Conservation (phyloP, 2,329 filamentous ascomycete species). For the Colletotrichum tanaceti region DNA sequence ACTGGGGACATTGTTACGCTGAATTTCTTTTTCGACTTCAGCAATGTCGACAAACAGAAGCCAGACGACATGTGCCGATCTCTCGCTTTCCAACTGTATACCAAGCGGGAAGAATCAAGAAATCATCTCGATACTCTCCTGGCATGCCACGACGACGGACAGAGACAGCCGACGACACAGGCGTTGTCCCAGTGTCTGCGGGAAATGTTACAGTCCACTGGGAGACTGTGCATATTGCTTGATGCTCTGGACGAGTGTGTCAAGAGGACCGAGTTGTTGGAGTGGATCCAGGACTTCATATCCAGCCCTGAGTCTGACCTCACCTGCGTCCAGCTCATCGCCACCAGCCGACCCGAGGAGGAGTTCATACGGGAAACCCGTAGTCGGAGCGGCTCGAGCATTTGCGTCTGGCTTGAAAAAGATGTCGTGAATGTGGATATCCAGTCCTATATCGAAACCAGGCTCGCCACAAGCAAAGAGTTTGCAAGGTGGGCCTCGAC, state of each 20-base stretch:
- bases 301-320: slow-evolving; percentile 26
- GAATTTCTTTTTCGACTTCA: slow-evolving; percentile 44
- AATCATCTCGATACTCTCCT: not conserved
- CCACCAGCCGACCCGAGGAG: slow-evolving; percentile 19
- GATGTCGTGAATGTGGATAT: slow-evolving; percentile 7
- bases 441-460: slow-evolving; percentile 5
- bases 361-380: slow-evolving; percentile 9
- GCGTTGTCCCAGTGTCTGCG: slow-evolving; percentile 43
- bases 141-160: slow-evolving; percentile 36
- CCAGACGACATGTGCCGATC: slow-evolving; percentile 37
- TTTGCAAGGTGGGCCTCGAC: not conserved
- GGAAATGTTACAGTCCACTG: slow-evolving; percentile 42
- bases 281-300: slow-evolving; percentile 39
- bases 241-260: slow-evolving; percentile 45
- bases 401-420: slow-evolving; percentile 1
- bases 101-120: not conserved
- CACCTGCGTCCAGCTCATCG: slow-evolving; percentile 20
- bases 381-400: not conserved
- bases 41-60: slow-evolving; percentile 41
- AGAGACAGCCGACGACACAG: slow-evolving; percentile 43
- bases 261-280: slow-evolving; percentile 40
- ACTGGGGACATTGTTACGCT: not conserved
- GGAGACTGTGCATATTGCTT: slow-evolving; percentile 36
- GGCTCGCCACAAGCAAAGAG: not conserved
- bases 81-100: slow-evolving; percentile 43